Base-by-base conservation (phyloP, 129 eudicot genomes). In the Ambrosia artemisiifolia region DNA sequence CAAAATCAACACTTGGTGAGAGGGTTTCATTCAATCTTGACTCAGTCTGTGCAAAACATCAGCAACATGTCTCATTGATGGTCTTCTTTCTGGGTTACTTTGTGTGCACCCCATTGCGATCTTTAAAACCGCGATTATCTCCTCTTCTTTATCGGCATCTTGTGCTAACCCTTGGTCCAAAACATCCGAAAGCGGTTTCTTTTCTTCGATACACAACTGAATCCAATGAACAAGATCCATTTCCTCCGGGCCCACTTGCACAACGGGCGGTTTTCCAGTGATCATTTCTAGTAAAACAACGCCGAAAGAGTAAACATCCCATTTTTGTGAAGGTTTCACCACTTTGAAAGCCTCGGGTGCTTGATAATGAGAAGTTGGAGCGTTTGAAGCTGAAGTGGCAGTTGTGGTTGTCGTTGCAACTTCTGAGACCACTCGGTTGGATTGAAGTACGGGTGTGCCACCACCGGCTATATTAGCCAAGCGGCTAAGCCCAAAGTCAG, bases 391-490 rank as follows among this genome's bases (percentile, higher is more conserved):
- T n/a, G 89, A 72, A 13, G 82, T 72, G 7, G 77, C 50, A 5
- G 77, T 70, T 17, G 77, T 62, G 54, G 72, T 72, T 3, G 81
- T 80, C 10, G 62, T 60, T 60, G 65, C 65, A 60, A 13, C 79
- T 43, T 94, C 95, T 17, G 91, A 84, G 38, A 75, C 82, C 81
- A 85, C 78, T 48, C 93, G 81, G 59, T 53, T 80, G 30, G 99
- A 94, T 69, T 90, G 96, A 11, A 86, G 65, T 16, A 76, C 73
- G 12, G 93, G 97, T 43, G 77, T 71, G 63, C 91, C 74, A 17
- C 91, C 97, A 17, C 97, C 97, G 16, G 99, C 96, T 71, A 94
- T 94, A 71, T 86, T 94, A 12, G 99, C 99, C 3, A 94, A 86
- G 7, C 96, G 91, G 8, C 97, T 84, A 3, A 94, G 94, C 14